Evolutionary conservation across 2,329 filamentous ascomycete genomes (phyloP).

Genomic region (Botryotinia globosa): DNA sequence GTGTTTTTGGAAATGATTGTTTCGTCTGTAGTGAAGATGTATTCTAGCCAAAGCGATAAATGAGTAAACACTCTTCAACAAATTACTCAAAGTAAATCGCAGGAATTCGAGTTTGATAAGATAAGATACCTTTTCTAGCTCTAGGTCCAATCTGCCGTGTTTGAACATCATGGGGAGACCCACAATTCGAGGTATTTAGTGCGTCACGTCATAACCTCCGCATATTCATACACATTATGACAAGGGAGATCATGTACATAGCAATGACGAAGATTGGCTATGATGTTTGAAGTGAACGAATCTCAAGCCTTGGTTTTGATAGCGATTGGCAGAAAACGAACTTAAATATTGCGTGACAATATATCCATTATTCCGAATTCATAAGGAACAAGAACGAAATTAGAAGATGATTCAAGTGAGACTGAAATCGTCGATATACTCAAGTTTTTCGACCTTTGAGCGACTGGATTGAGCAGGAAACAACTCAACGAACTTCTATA

Average conservation of each 20-base stretch:
- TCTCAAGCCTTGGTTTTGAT: background rate
- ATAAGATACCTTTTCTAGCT: background rate
- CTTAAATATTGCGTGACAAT: slow-evolving; percentile 11
- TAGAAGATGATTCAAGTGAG: background rate
- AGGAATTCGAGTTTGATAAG: background rate
- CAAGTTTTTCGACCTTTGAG: background rate
- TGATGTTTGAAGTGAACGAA: background rate
- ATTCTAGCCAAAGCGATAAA: background rate
- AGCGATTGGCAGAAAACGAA: background rate
- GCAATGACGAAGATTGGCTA: background rate
- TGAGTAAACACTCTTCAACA: background rate
- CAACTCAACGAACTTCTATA: background rate
- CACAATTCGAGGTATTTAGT: slow-evolving; percentile 10
- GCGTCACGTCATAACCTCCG: slow-evolving; percentile 9
- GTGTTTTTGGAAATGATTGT: background rate
- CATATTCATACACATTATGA: slow-evolving; percentile 16
- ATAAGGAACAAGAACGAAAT: background rate
- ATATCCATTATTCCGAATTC: slow-evolving; percentile 12
- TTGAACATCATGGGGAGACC: background rate
- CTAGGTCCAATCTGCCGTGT: background rate
- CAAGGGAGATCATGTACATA: background rate
- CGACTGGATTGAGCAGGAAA: background rate
- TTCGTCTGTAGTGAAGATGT: background rate
- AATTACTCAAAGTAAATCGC: background rate
- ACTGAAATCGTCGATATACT: background rate